Conservation (phyloP, 768 basidiomycete species). For the Cyclocybe cylindracea region DNA sequence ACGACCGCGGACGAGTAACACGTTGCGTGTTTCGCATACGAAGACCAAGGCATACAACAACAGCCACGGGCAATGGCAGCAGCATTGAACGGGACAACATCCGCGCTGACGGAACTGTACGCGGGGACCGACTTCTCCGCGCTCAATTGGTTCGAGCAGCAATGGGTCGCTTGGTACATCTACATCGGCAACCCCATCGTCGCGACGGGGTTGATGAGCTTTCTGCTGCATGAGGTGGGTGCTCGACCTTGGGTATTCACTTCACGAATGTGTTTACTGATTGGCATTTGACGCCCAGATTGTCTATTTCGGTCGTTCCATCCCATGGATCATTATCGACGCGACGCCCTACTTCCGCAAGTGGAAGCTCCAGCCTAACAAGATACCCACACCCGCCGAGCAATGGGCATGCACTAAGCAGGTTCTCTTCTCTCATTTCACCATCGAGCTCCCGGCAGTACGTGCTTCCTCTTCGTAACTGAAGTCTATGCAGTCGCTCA, state of each 20-base stretch:
- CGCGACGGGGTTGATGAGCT: constrained; percentile 92
- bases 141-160: constrained; percentile 70
- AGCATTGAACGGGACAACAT: constrained; percentile 23
- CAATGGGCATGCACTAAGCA: constrained; percentile 97
- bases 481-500: not conserved
- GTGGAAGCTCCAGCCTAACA: constrained; percentile 92
- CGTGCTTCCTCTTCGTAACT: constrained; percentile 25
- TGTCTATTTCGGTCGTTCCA: constrained; percentile 93
- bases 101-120: constrained; percentile 41
- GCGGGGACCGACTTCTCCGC: constrained; percentile 57
- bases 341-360: constrained; percentile 88
- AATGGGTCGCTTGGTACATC: constrained; percentile 87
- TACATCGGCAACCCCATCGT: constrained; percentile 86
- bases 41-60: not conserved
- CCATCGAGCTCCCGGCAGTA: constrained; percentile 88
- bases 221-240: constrained; percentile 90
- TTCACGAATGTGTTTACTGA: not conserved
- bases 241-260: not conserved
- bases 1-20: not conserved
- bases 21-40: not conserved
- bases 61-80: constrained; percentile 43
- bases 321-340: constrained; percentile 97
- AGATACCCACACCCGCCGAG: constrained; percentile 76
- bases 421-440: constrained; percentile 94
- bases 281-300: constrained; percentile 45